A percentile compares a stretch with the other conserved stretches of the same genome.
phyloP scores from a whole-genome alignment of 257 asterid genomes.

The Penstemon davidsonii region DNA sequence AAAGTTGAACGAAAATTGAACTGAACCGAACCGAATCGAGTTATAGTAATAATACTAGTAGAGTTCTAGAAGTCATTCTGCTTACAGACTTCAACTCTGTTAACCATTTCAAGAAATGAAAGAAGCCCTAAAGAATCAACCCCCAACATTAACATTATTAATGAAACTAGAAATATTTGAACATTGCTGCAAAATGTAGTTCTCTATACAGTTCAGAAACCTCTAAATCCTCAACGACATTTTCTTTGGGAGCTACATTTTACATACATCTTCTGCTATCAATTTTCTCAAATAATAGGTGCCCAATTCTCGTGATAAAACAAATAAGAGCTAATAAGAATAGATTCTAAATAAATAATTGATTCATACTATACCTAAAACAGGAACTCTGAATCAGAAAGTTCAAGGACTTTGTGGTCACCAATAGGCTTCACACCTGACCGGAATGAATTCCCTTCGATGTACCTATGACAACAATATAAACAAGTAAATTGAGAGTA shows the following conservation, averaged over 20 bases:
- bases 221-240: too few species aligned
- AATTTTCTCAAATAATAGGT: neutral
- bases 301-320: neutral
- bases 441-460: constrained; percentile 72
- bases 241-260: neutral
- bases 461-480: constrained; percentile 53
- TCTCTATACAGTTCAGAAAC: too few species aligned
- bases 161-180: too few species aligned
- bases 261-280: constrained; percentile 7
- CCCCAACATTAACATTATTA: too few species aligned
- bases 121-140: too few species aligned
- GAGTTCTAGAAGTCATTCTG: too few species aligned
- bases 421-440: constrained; percentile 75
- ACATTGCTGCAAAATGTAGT: too few species aligned
- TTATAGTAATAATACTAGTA: too few species aligned
- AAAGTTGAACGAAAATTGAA: too few species aligned
- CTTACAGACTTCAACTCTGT: too few species aligned
- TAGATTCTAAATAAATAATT: neutral
- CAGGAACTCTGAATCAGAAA: constrained; percentile 63
- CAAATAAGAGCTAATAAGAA: neutral
- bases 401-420: constrained; percentile 69
- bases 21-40: too few species aligned
- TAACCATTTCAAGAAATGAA: too few species aligned
- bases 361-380: constrained; percentile 36
- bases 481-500: neutral